Evolutionary conservation across 495 filamentous ascomycete species (phyloP).

Genomic region (Penicillium verhagenii): DNA sequence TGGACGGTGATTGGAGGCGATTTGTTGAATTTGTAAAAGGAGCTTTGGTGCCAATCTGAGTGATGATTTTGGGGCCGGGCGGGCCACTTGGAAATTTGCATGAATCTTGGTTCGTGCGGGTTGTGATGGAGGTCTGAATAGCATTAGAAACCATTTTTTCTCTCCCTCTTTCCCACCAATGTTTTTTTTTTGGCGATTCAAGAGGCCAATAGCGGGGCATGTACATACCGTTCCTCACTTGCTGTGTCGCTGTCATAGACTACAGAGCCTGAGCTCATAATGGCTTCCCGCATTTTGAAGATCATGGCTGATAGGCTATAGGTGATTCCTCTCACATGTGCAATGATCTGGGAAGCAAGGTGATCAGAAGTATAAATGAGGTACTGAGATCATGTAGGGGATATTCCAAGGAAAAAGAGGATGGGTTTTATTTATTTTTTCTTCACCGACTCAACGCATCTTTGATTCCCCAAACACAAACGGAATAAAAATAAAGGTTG

Average conservation of each 20-base stretch:
- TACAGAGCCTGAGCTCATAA: constrained; percentile 12
- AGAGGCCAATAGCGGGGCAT: background rate
- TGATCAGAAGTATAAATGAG: background rate
- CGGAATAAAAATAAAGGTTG: too few relatives aligned
- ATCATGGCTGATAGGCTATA: background rate
- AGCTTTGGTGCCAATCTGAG: constrained; percentile 34
- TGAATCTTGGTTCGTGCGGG: constrained; percentile 22
- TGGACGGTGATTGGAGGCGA: constrained; percentile 25
- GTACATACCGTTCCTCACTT: constrained; percentile 26
- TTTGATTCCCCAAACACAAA: too few relatives aligned
- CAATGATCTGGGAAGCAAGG: background rate
- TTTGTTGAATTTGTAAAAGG: constrained; percentile 42
- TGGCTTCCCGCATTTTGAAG: background rate
- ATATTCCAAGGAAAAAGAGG: background rate
- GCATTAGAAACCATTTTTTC: too few relatives aligned
- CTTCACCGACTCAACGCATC: constrained; percentile 1
- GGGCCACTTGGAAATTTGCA: constrained; percentile 36
- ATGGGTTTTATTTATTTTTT: too few relatives aligned
- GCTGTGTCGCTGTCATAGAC: constrained; percentile 25
- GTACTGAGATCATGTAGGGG: background rate
- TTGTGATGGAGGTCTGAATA: constrained; percentile 13
- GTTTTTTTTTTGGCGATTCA: too few relatives aligned
- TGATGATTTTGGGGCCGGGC: constrained; percentile 33
- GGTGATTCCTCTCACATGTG: too few relatives aligned
- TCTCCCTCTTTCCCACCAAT: too few relatives aligned